Evolutionary conservation across 352 stramenopile species (phyloP).

Genomic region (Pythium rhizo-oryzae): DNA sequence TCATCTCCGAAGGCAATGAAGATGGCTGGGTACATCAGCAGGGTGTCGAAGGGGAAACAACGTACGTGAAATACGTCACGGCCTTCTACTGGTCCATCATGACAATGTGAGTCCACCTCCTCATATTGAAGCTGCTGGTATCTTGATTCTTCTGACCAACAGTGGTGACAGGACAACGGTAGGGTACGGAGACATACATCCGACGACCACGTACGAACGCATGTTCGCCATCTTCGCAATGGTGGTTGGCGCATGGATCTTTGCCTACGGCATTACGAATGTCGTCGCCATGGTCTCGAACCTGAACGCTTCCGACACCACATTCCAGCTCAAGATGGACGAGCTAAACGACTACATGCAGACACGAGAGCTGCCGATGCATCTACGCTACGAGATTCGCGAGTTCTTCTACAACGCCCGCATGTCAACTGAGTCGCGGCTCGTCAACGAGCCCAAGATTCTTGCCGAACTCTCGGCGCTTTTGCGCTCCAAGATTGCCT

Average conservation of each 20-base stretch:
- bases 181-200: slow-evolving; percentile 69
- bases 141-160: not conserved
- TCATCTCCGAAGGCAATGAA: slow-evolving; percentile 50
- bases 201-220: slow-evolving; percentile 56
- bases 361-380: slow-evolving; percentile 66
- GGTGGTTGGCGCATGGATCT: slow-evolving; percentile 78
- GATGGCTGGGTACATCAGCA: slow-evolving; percentile 50
- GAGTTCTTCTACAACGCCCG: slow-evolving; percentile 86
- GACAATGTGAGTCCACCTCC: slow-evolving; percentile 46
- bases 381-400: slow-evolving; percentile 76
- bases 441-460: slow-evolving; percentile 74
- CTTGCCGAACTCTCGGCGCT: slow-evolving; percentile 68
- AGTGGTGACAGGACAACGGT: slow-evolving; percentile 46
- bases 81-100: slow-evolving; percentile 81
- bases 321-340: slow-evolving; percentile 78
- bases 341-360: slow-evolving; percentile 86
- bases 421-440: slow-evolving; percentile 69
- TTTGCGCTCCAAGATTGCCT: slow-evolving; percentile 77
- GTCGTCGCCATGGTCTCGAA: slow-evolving; percentile 72
- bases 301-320: slow-evolving; percentile 60
- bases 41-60: slow-evolving; percentile 37
- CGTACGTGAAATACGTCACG: slow-evolving; percentile 65
- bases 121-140: not conserved
- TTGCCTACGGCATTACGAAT: slow-evolving; percentile 83
- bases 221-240: slow-evolving; percentile 78